These are phyloP conservation scores for Chondrus crispus DNA, from an alignment of 23 red algal species.

Conservation along the genomic window DNA sequence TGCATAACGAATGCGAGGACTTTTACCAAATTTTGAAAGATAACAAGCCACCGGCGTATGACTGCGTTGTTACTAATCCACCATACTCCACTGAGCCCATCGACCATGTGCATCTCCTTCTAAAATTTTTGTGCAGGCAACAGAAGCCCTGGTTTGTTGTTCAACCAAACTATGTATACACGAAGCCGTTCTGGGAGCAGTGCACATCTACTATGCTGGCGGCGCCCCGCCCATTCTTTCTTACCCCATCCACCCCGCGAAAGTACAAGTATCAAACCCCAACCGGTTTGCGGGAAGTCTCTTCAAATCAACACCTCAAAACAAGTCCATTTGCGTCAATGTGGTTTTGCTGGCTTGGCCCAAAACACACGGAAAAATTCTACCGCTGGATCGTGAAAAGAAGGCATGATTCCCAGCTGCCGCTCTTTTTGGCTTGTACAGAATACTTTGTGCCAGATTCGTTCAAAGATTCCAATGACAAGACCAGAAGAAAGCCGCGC, in stretches of 20 bases:
- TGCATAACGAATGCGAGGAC: slow-evolving; percentile 24
- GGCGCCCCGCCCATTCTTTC: slow-evolving; percentile 1
- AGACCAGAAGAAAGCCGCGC: background rate
- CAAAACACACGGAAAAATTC: background rate
- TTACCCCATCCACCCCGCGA: slow-evolving; percentile 9
- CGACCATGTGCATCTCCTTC: background rate
- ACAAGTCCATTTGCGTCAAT: slow-evolving; percentile 16
- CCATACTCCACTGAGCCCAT: slow-evolving; percentile 13
- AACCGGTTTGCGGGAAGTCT: background rate
- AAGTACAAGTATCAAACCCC: slow-evolving; percentile 26
- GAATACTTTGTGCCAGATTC: slow-evolving; percentile 16
- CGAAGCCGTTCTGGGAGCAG: background rate
- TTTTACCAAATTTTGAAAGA: background rate
- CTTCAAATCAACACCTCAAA: background rate
- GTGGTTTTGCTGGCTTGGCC: slow-evolving; percentile 18
- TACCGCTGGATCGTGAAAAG: background rate
- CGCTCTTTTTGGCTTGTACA: background rate
- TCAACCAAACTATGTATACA: slow-evolving; percentile 36
- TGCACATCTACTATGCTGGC: background rate
- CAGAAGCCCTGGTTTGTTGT: slow-evolving; percentile 14
- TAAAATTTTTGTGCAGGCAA: background rate
- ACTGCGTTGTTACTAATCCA: slow-evolving; percentile 17
- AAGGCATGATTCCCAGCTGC: background rate
- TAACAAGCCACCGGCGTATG: background rate
- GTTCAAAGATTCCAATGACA: slow-evolving; percentile 27